Conservation (phyloP, 306 rosid species). For the Cicer yamashitae region DNA sequence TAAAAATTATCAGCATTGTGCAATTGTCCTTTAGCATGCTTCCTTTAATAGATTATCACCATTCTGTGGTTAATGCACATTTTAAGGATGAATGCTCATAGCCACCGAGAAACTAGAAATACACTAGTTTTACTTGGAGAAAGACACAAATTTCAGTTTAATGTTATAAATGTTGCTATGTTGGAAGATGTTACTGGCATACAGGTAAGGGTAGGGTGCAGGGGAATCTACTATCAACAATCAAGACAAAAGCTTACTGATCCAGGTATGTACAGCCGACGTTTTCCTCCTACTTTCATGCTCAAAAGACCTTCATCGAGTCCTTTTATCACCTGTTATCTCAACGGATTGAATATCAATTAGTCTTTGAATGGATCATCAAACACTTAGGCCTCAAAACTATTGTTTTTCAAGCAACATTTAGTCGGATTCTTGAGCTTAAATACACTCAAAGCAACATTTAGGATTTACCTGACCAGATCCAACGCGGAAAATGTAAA, state of each 20-base stretch:
- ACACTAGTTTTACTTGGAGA: conserved; percentile 1
- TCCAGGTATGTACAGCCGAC: conserved; percentile 92
- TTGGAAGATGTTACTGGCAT: conserved; percentile 24
- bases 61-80: conserved; percentile 27
- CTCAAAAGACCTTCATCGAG: conserved; percentile 92
- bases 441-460: conserved; percentile 11
- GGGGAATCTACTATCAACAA: conserved; percentile 22
- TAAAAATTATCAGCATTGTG: conserved; percentile 15
- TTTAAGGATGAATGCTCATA: conserved; percentile 18
- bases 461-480: conserved; percentile 76
- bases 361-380: conserved; percentile 9
- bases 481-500: conserved; percentile 84
- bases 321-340: conserved; percentile 89
- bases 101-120: conserved; percentile 11
- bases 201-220: conserved; percentile 1
- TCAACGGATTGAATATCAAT: conserved; percentile 42
- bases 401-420: not conserved
- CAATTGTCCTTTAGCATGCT: conserved; percentile 4
- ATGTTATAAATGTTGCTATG: conserved; percentile 15
- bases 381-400: conserved; percentile 3
- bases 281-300: conserved; percentile 94
- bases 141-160: conserved; percentile 9
- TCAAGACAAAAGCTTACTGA: conserved; percentile 63
- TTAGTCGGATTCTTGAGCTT: conserved; percentile 14
- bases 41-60: conserved; percentile 7